Percentiles rank a stretch among this genome's conserved stretches.
These are phyloP conservation scores for Pleurotus eryngii DNA, from an alignment of 768 basidiomycete genomes.

Conservation along the genomic window DNA sequence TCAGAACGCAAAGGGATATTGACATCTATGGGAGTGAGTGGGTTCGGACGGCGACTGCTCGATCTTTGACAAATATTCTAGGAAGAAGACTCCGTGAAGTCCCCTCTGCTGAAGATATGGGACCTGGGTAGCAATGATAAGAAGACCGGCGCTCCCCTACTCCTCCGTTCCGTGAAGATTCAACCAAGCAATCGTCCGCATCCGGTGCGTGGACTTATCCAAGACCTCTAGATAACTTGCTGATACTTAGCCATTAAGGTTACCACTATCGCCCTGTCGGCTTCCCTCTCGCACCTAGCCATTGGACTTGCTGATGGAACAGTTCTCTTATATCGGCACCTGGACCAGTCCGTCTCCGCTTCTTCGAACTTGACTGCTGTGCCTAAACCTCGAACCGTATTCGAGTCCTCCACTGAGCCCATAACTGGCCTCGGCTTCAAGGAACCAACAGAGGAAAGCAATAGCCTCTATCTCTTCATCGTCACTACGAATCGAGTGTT, in stretches of 20 bases:
- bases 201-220: slow-evolving; percentile 45
- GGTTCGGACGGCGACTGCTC: neutral
- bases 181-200: slow-evolving; percentile 76
- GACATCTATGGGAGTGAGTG: slow-evolving; percentile 83
- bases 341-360: slow-evolving; percentile 80
- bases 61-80: slow-evolving; percentile 24
- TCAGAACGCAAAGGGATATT: slow-evolving; percentile 76
- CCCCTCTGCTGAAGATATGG: slow-evolving; percentile 85
- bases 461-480: slow-evolving; percentile 68
- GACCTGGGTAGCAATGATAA: slow-evolving; percentile 72
- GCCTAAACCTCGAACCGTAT: slow-evolving; percentile 83
- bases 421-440: slow-evolving; percentile 91
- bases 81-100: slow-evolving; percentile 72
- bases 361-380: slow-evolving; percentile 66
- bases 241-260: slow-evolving; percentile 40
- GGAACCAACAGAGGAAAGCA: slow-evolving; percentile 48
- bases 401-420: slow-evolving; percentile 83
- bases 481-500: slow-evolving; percentile 85
- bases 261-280: slow-evolving; percentile 75
- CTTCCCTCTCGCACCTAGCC: slow-evolving; percentile 78
- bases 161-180: slow-evolving; percentile 74
- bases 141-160: slow-evolving; percentile 55
- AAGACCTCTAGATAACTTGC: neutral
- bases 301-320: slow-evolving; percentile 95
- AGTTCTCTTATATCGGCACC: slow-evolving; percentile 85